phyloP scores from a whole-genome alignment of 1,139 yeast species.

The Hanseniaspora gamundiae region DNA sequence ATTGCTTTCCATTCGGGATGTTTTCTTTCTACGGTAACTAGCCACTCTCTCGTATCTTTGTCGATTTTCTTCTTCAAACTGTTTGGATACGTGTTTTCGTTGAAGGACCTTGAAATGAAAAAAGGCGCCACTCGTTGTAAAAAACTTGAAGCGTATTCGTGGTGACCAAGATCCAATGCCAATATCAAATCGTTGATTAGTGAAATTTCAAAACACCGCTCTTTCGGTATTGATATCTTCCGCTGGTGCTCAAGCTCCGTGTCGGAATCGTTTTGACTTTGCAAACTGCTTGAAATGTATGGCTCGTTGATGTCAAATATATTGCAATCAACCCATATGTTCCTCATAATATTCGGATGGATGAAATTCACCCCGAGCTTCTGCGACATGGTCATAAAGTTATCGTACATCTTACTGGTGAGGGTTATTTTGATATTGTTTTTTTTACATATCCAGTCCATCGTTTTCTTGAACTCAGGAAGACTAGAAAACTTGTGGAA shows the following conservation, averaged over 20 bases:
- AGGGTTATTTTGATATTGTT: constrained; percentile 19
- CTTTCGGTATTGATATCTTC: constrained; percentile 14
- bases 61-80: constrained; percentile 19
- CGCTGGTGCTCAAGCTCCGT: constrained; percentile 7
- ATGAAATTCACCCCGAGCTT: constrained; percentile 22
- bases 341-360: constrained; percentile 24
- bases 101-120: constrained; percentile 25
- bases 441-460: constrained; percentile 21
- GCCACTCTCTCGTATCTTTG: constrained; percentile 18
- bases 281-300: constrained; percentile 8
- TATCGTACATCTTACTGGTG: constrained; percentile 22
- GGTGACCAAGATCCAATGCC: constrained; percentile 19
- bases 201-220: constrained; percentile 20
- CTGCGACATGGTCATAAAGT: constrained; percentile 23
- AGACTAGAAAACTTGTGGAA: background rate
- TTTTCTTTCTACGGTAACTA: constrained; percentile 18
- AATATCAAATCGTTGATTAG: constrained; percentile 17
- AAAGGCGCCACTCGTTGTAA: constrained; percentile 20
- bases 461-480: constrained; percentile 1
- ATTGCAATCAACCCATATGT: constrained; percentile 23
- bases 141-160: constrained; percentile 18
- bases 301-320: constrained; percentile 13
- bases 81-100: constrained; percentile 21
- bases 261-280: constrained; percentile 12
- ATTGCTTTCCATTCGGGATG: constrained; percentile 16